Evolutionary conservation across 1,284 basidiomycete species (phyloP).

Genomic region (Ceratobasidium sp.): DNA sequence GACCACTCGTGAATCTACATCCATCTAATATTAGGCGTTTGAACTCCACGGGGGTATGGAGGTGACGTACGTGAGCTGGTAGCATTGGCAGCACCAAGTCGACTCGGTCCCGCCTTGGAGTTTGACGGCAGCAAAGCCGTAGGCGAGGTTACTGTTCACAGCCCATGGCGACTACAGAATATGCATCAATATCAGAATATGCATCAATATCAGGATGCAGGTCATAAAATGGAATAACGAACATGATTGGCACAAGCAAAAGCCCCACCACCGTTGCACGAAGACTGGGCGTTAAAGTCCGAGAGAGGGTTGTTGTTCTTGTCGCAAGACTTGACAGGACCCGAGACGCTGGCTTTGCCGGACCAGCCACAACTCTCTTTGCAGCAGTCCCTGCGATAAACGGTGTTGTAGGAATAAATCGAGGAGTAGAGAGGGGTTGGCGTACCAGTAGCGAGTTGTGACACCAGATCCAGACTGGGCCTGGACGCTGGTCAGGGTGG

Average conservation of each 20-base stretch:
- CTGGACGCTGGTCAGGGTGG: slow-evolving; percentile 4
- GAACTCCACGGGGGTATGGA: not conserved
- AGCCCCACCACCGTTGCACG: slow-evolving; percentile 46
- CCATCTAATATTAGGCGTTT: not conserved
- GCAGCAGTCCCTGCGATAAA: slow-evolving; percentile 46
- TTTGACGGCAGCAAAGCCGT: slow-evolving; percentile 48
- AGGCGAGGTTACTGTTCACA: slow-evolving; percentile 46
- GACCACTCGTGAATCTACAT: slow-evolving; percentile 47
- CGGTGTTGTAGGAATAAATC: not conserved
- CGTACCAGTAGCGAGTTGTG: slow-evolving; percentile 48
- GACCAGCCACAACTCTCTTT: too few relatives aligned
- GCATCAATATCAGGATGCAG: not conserved
- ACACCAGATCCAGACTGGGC: slow-evolving; percentile 47
- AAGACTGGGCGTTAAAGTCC: slow-evolving; percentile 46
- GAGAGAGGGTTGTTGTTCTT: slow-evolving; percentile 46
- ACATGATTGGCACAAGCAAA: slow-evolving; percentile 48
- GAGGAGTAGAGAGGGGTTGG: too few relatives aligned
- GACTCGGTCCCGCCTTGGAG: slow-evolving; percentile 45
- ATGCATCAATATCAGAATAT: not conserved
- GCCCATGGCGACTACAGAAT: slow-evolving; percentile 45
- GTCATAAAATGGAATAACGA: not conserved
- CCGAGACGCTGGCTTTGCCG: slow-evolving; percentile 48
- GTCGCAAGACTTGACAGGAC: slow-evolving; percentile 47
- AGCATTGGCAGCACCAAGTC: slow-evolving; percentile 49
- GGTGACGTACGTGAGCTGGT: slow-evolving; percentile 45